Evolutionary conservation across 306 rosid genomes (phyloP).

Genomic region (Amphicarpaea edgeworthii): DNA sequence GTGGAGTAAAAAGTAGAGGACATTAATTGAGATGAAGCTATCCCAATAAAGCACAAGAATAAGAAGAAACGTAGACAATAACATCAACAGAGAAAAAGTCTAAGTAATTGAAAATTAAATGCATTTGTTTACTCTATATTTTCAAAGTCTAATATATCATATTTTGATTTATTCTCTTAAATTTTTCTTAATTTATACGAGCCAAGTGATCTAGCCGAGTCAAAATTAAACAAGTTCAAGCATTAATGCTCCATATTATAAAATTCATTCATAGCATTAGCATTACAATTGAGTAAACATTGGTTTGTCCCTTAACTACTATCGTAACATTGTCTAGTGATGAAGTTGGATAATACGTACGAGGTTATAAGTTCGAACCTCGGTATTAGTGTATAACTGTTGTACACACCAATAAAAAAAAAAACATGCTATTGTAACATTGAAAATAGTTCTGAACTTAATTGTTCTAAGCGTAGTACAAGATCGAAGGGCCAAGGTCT

Average conservation of each 20-base stretch:
- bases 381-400: too few species aligned
- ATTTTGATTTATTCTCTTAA: too few species aligned
- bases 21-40: slow-evolving; percentile 56
- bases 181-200: too few species aligned
- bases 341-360: too few species aligned
- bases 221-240: neutral
- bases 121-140: too few species aligned
- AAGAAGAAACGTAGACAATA: slow-evolving; percentile 10
- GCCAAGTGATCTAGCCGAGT: neutral
- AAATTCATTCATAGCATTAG: neutral
- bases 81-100: too few species aligned
- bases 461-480: neutral
- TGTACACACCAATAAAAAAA: too few species aligned
- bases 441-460: neutral
- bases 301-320: neutral
- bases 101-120: too few species aligned
- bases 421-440: neutral
- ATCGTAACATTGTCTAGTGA: neutral
- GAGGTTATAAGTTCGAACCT: too few species aligned
- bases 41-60: slow-evolving; percentile 29
- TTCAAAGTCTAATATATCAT: too few species aligned
- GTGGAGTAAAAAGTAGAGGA: slow-evolving; percentile 58
- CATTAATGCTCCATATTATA: neutral
- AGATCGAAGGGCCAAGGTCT: neutral
- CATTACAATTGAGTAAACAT: neutral